These are phyloP conservation scores for Polysphondylium violaceum DNA, from an alignment of 78 protist species.

Conservation along the genomic window DNA sequence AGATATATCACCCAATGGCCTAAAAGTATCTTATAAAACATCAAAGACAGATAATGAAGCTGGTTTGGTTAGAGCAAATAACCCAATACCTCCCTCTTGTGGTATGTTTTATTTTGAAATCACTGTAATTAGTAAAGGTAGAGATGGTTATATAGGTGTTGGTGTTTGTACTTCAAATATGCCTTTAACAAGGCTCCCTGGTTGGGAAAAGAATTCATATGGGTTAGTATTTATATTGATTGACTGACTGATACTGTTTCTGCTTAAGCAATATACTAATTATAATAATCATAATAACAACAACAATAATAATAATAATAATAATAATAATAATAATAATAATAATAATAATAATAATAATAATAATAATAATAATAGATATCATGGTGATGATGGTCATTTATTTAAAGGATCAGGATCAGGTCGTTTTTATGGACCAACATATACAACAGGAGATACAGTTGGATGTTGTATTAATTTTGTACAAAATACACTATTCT, in stretches of 20 bases:
- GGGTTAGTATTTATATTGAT: constrained; percentile 64
- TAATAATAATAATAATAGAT: constrained; percentile 29
- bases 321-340: too few relatives aligned
- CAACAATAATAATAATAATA: too few relatives aligned
- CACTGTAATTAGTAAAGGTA: constrained; percentile 77
- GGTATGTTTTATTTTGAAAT: constrained; percentile 90
- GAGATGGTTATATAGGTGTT: constrained; percentile 89
- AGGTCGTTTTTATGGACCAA: constrained; percentile 81
- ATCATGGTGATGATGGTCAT: constrained; percentile 91
- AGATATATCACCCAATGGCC: constrained; percentile 22
- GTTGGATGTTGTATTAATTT: constrained; percentile 86
- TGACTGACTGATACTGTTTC: not conserved
- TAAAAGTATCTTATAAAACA: constrained; percentile 47
- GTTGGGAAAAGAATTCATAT: constrained; percentile 87
- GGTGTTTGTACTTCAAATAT: constrained; percentile 72
- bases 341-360: too few relatives aligned
- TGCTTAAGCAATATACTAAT: not conserved
- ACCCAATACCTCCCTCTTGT: constrained; percentile 73
- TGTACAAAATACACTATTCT: constrained; percentile 74
- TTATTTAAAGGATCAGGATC: constrained; percentile 79
- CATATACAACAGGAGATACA: constrained; percentile 80
- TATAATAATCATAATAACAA: too few relatives aligned
- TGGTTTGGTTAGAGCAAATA: constrained; percentile 70
- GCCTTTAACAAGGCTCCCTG: constrained; percentile 77
- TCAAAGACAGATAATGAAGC: constrained; percentile 81